Evolutionary conservation across 2,329 filamentous ascomycete genomes (phyloP), one percentile per base, ranked within the genome.

Genomic region (Cytospora leucostoma): DNA sequence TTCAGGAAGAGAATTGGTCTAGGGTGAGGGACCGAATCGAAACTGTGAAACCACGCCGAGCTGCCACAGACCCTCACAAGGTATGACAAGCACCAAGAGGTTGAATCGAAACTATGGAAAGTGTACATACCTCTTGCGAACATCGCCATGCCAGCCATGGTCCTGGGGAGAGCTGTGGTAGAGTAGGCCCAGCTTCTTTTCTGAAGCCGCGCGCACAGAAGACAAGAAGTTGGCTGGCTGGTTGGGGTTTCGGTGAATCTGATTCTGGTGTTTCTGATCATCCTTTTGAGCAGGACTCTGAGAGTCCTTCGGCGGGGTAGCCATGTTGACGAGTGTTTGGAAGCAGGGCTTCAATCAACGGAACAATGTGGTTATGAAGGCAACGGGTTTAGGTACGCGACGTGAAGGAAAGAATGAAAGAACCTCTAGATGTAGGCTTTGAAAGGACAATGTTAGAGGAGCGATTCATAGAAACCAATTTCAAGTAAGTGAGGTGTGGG

Each of bases 81-180:
- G n/a, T 47, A 2, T 21, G 21, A 4, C 7, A 12, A 47, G 7
- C 7, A 19, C 8, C 4, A 12, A 21, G 4, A n/a, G 12, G 11
- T 47, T 21, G n/a, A 47, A 21, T 4, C 44, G n/a, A 12, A 47
- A 47, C 17, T 1, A 10, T 21, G 5, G 44, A 10, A 27, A 19
- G 44, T 10, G 17, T n/a, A 64, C 72, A 55, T 73, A 79, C 78
- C 79, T 76, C 67, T 78, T 80, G 62, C 79, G 77, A 58, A 76
- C 74, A 55, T 79, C 77, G 49, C 78, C 79, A 35, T 71, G 70
- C 79, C 78, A 81, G 62, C 73, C 71, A 65, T 75, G 76, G 59
- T 78, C 74, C 56, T 75, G 73, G 6, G 73, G 66, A 1, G 76
- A 76, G 5, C 75, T 75, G 64, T 74, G 77, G 64, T 79, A 73